Percentiles rank a stretch among this genome's conserved stretches.
Evolutionary conservation across 2,329 filamentous ascomycete species (phyloP).

Genomic region (Sclerotiophoma versabilis): DNA sequence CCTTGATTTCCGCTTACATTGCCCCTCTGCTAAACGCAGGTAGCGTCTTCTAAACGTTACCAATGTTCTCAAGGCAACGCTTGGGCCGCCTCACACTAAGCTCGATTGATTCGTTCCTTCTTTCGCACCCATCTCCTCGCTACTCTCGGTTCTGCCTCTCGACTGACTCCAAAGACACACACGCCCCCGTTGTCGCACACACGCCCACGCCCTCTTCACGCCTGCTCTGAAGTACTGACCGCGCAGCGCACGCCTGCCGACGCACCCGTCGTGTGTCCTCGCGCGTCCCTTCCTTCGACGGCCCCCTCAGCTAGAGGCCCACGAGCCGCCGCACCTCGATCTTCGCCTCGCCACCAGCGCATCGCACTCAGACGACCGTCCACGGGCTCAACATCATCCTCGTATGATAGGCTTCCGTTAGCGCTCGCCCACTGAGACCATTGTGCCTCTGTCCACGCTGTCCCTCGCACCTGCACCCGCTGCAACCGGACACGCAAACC

Average conservation of each 20-base stretch:
- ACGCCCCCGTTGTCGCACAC: constrained; percentile 25
- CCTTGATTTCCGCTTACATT: constrained; percentile 14
- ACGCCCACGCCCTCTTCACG: constrained; percentile 18
- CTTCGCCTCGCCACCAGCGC: constrained; percentile 36
- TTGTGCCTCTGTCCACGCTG: constrained; percentile 31
- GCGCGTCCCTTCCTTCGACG: constrained; percentile 37
- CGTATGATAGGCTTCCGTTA: constrained; percentile 28
- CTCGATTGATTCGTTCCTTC: constrained; percentile 20
- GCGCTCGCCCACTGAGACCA: constrained; percentile 25
- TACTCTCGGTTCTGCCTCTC: constrained; percentile 19
- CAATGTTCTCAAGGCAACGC: constrained; percentile 16
- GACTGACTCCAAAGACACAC: constrained; percentile 30
- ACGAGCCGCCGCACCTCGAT: constrained; percentile 34
- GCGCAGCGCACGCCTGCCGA: constrained; percentile 27
- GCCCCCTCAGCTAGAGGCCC: constrained; percentile 30
- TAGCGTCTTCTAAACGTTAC: constrained; percentile 25
- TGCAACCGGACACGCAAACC: constrained; percentile 38
- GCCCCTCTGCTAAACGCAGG: constrained; percentile 25
- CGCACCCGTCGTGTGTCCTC: constrained; percentile 27
- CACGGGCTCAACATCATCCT: constrained; percentile 20
- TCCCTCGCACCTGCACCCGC: constrained; percentile 26
- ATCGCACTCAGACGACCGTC: constrained; percentile 27
- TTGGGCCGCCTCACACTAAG: constrained; percentile 20
- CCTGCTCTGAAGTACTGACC: constrained; percentile 19
- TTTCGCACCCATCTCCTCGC: constrained; percentile 19